These are phyloP conservation scores for Babesia caballi DNA, from an alignment of 169 alveolate genomes.

Conservation along the genomic window DNA sequence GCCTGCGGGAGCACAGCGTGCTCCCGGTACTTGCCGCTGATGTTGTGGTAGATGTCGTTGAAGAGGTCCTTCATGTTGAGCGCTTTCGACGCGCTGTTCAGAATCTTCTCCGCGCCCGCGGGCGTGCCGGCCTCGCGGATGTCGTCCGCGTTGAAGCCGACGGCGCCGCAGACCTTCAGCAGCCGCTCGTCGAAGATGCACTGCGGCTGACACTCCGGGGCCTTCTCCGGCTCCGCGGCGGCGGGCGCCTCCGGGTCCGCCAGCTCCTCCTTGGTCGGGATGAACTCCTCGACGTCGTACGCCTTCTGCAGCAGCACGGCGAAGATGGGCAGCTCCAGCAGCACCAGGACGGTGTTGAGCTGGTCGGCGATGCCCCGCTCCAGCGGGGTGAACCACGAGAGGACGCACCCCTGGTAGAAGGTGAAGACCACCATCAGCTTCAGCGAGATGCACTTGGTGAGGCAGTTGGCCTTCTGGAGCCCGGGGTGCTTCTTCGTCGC, in stretches of 20 bases:
- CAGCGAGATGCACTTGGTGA: conserved; percentile 54
- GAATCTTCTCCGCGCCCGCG: conserved; percentile 31
- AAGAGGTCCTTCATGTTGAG: conserved; percentile 58
- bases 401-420: conserved; percentile 50
- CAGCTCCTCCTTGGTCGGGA: background rate
- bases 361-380: conserved; percentile 2
- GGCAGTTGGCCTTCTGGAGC: conserved; percentile 51
- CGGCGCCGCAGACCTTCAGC: background rate
- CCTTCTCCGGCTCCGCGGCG: background rate
- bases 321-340: conserved; percentile 49
- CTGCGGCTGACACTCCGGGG: background rate
- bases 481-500: conserved; percentile 64
- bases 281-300: conserved; percentile 46
- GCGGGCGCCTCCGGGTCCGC: background rate
- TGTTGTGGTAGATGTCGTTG: conserved; percentile 53
- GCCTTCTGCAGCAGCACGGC: conserved; percentile 48
- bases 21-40: conserved; percentile 53
- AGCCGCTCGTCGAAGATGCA: background rate
- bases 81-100: conserved; percentile 37
- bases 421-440: conserved; percentile 56
- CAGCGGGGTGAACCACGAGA: conserved; percentile 31
- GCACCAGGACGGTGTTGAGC: conserved; percentile 38
- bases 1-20: conserved; percentile 47
- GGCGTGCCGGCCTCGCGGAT: conserved; percentile 4
- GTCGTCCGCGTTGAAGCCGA: conserved; percentile 46